Evolutionary conservation across 805 yeast species (phyloP).

Genomic region (Suhomyces faveliae): DNA sequence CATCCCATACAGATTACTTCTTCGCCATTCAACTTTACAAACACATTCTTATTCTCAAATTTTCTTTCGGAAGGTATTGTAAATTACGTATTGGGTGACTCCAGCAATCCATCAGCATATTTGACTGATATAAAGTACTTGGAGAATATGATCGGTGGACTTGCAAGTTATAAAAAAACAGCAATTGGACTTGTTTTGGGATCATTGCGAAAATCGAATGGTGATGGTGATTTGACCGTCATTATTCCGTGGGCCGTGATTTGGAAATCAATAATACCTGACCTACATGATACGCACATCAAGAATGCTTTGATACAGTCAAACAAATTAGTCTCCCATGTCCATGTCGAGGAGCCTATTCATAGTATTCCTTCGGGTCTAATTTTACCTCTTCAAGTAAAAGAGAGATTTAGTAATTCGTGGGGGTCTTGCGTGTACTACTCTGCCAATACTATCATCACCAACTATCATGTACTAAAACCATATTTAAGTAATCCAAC

Average conservation of each 20-base stretch:
- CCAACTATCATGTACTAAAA: constrained; percentile 43
- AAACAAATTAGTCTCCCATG: background rate
- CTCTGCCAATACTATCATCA: constrained; percentile 29
- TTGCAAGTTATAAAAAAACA: constrained; percentile 15
- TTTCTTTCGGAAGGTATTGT: constrained; percentile 24
- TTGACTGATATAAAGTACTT: constrained; percentile 42
- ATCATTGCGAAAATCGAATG: constrained; percentile 36
- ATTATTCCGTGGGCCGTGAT: constrained; percentile 29
- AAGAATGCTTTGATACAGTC: background rate
- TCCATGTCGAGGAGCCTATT: background rate
- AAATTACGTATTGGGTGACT: constrained; percentile 20
- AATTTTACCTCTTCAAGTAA: constrained; percentile 17
- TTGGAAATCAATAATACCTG: constrained; percentile 5
- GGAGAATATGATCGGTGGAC: constrained; percentile 48
- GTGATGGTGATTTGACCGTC: constrained; percentile 45
- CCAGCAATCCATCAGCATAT: constrained; percentile 18
- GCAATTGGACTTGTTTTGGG: constrained; percentile 42
- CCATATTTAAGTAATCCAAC: constrained; percentile 11
- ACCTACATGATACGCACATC: background rate
- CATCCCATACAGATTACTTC: constrained; percentile 7
- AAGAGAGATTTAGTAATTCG: constrained; percentile 5
- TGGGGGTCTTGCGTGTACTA: constrained; percentile 49
- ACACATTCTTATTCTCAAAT: constrained; percentile 27
- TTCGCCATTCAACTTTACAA: constrained; percentile 32
- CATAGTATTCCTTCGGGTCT: background rate